These are phyloP conservation scores for Handroanthus guayacan DNA, from an alignment of 257 asterid genomes.

Conservation along the genomic window DNA sequence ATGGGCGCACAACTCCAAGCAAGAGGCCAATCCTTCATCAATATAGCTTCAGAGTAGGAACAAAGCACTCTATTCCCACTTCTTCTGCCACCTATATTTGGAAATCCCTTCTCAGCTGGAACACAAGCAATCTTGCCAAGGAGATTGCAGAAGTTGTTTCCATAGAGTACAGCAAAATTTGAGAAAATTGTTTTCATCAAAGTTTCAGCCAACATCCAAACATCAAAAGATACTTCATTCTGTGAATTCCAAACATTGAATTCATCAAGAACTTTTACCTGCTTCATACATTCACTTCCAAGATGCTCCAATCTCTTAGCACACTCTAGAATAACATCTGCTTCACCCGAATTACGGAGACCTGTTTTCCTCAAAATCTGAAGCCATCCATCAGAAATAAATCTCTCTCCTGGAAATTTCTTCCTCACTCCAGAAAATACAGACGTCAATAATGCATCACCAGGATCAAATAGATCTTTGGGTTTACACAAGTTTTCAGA, in stretches of 20 bases:
- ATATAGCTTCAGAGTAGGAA: slow-evolving; percentile 79
- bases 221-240: slow-evolving; percentile 79
- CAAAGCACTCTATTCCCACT: slow-evolving; percentile 86
- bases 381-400: slow-evolving; percentile 89
- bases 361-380: slow-evolving; percentile 82
- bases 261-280: slow-evolving; percentile 58
- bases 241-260: slow-evolving; percentile 59
- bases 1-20: slow-evolving; percentile 96
- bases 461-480: slow-evolving; percentile 82
- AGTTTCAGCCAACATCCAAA: slow-evolving; percentile 89
- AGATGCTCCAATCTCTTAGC: slow-evolving; percentile 92
- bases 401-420: slow-evolving; percentile 94
- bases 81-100: slow-evolving; percentile 68
- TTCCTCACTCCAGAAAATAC: slow-evolving; percentile 79
- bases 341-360: slow-evolving; percentile 79
- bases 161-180: slow-evolving; percentile 85
- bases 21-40: slow-evolving; percentile 91
- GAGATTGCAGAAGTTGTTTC: slow-evolving; percentile 85
- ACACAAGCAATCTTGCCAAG: slow-evolving; percentile 86
- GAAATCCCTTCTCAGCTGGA: slow-evolving; percentile 95
- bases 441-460: slow-evolving; percentile 77
- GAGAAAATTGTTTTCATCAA: slow-evolving; percentile 78
- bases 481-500: slow-evolving; percentile 65
- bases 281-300: slow-evolving; percentile 76
- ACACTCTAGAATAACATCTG: slow-evolving; percentile 88